Percentiles rank a stretch among this genome's conserved stretches.
Conservation (phyloP, 2,329 filamentous ascomycete species). For the Pyrenochaeta sp. region DNA sequence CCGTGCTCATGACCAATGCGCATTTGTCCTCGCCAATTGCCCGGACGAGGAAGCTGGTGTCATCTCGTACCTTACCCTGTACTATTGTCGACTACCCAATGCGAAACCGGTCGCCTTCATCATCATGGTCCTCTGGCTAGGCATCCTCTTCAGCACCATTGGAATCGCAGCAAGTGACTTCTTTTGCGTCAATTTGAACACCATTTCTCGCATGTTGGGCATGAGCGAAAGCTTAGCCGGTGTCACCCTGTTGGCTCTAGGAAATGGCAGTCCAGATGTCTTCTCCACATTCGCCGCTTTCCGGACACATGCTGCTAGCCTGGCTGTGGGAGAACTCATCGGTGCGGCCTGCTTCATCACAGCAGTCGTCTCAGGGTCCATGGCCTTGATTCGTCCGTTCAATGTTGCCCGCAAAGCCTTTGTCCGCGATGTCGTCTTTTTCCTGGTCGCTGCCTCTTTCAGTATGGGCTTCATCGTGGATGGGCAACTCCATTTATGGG, state of each 20-base stretch:
- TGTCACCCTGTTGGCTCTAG: slow-evolving; percentile 95
- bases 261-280: slow-evolving; percentile 96
- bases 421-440: slow-evolving; percentile 89
- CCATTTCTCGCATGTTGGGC: slow-evolving; percentile 85
- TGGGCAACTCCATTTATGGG: slow-evolving; percentile 84
- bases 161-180: slow-evolving; percentile 98
- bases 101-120: slow-evolving; percentile 79
- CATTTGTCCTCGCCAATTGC: slow-evolving; percentile 83
- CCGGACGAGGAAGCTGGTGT: slow-evolving; percentile 88
- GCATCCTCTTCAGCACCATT: slow-evolving; percentile 91
- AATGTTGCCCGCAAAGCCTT: slow-evolving; percentile 89
- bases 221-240: slow-evolving; percentile 96
- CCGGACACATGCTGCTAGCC: slow-evolving; percentile 94
- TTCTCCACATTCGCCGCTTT: slow-evolving; percentile 99
- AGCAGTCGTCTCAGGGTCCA: slow-evolving; percentile 92
- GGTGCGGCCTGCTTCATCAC: slow-evolving; percentile 97
- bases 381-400: slow-evolving; percentile 96
- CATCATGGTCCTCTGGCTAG: slow-evolving; percentile 82
- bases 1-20: slow-evolving; percentile 78
- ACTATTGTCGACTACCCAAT: slow-evolving; percentile 80
- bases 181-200: slow-evolving; percentile 95
- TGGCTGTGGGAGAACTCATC: slow-evolving; percentile 93
- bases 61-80: slow-evolving; percentile 85
- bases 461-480: slow-evolving; percentile 88
- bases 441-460: slow-evolving; percentile 84